Evolutionary conservation across 1,284 basidiomycete genomes (phyloP), one percentile per base, ranked within the genome.

Genomic region (Apiotrichum siamense): DNA sequence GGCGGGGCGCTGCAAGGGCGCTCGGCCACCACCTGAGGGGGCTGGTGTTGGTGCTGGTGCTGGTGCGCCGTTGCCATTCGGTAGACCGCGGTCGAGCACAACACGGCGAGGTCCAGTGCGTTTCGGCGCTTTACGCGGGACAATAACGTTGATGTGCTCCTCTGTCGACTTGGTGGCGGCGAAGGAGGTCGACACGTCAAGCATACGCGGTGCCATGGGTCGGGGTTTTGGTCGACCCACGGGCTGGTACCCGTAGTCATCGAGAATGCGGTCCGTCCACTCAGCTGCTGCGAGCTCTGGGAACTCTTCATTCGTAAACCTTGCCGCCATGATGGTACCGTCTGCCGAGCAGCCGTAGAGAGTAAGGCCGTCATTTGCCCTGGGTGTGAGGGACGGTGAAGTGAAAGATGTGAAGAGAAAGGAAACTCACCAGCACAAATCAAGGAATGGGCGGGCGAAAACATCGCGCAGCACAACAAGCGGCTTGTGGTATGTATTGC

Each of bases 271-370:
- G 55, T 83, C 81, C 62, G 90, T 87, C 12, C 83, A 82, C 5
- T 81, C 80, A 54, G 81, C 79, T 2, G 86, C 83, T 0, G 87
- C 85, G 20, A 93, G 83, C 18, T 89, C 86, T 53, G 89, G 87
- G 12, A 97, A 78, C 71, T 96, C 90, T 23, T 81, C 78, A 0
- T 80, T 65, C 35, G 86, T 84, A 65, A 97, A 96, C 54, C 81
- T 78, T 71, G 97, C 87, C 3, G 86, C 89, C 3, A 85, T 89
- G 47, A 97, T 83, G 0, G 90, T 91, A 1, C 96, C 94, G 65
- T 98, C 96, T 0, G 91, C 93, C 0, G 93, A 97, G 53, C 89
- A 93, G 0, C 91, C 91, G 64, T 96, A 98, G 0, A 98, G 80
- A 3, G 86, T 87, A 38, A 88, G 79, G 7, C 96, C 94, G 65